phyloP scores from a whole-genome alignment of 495 filamentous ascomycete species.

The Penicillium turbatum region DNA sequence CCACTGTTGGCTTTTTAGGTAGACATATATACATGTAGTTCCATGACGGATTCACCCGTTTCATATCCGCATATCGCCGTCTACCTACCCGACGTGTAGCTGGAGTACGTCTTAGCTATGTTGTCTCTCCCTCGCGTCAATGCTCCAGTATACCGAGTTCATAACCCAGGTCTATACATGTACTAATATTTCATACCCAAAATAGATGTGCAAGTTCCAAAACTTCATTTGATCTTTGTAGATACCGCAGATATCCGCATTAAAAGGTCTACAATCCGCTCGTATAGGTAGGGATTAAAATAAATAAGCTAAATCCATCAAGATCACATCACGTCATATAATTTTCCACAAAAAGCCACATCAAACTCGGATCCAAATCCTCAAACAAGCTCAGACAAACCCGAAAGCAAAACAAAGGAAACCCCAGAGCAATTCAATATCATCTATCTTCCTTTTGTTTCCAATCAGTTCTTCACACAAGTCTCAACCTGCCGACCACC shows the following conservation, averaged over 20 bases:
- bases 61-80: no score
- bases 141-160: no score
- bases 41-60: no score
- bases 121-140: no score
- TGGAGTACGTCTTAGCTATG: no score
- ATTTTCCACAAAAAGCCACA: constrained; percentile 5
- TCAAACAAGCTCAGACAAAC: not conserved
- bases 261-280: constrained; percentile 3
- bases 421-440: not conserved
- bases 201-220: not conserved
- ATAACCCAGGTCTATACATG: no score
- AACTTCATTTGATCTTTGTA: not conserved
- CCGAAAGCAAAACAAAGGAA: not conserved
- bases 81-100: no score
- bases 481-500: not conserved
- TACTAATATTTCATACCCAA: no score
- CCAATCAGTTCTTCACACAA: constrained; percentile 2
- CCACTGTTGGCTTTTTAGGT: no score
- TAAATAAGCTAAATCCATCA: constrained; percentile 2
- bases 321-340: constrained; percentile 5
- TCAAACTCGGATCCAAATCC: not conserved
- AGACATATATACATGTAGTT: no score
- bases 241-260: not conserved
- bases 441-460: not conserved
- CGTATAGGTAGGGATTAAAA: not conserved